Evolutionary conservation across 441 rosid species (phyloP).

Genomic region (Gossypium gossypioides): DNA sequence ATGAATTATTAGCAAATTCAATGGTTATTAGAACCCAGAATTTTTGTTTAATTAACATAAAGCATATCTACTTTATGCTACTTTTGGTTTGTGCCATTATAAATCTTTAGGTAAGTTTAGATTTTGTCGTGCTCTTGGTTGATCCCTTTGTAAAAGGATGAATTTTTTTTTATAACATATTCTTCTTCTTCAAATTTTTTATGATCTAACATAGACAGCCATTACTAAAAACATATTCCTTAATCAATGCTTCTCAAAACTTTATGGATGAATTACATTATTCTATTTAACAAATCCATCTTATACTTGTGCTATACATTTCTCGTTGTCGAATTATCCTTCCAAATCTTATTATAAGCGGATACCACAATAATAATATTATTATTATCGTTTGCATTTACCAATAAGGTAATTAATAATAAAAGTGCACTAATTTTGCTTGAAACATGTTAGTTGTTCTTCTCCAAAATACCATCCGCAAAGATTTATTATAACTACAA

Average conservation of each 20-base stretch:
- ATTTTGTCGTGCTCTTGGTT: conserved; percentile 11
- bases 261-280: background rate
- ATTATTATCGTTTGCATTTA: background rate
- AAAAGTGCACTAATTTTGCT: too few relatives aligned
- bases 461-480: background rate
- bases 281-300: background rate
- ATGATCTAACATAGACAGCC: conserved; percentile 6
- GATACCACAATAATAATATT: too few relatives aligned
- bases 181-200: background rate
- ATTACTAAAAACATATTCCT: conserved; percentile 1
- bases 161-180: background rate
- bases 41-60: conserved; percentile 12
- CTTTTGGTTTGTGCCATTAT: background rate
- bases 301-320: background rate
- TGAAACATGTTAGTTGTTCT: background rate
- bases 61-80: conserved; percentile 9
- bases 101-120: conserved; percentile 1
- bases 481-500: too few relatives aligned
- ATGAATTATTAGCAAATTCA: conserved; percentile 2
- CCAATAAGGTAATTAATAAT: background rate
- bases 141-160: background rate
- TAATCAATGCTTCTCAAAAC: background rate
- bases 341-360: background rate
- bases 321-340: background rate
- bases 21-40: background rate